Conservation (phyloP, 2,329 filamentous ascomycete species). For the Cladosporium sp. region DNA sequence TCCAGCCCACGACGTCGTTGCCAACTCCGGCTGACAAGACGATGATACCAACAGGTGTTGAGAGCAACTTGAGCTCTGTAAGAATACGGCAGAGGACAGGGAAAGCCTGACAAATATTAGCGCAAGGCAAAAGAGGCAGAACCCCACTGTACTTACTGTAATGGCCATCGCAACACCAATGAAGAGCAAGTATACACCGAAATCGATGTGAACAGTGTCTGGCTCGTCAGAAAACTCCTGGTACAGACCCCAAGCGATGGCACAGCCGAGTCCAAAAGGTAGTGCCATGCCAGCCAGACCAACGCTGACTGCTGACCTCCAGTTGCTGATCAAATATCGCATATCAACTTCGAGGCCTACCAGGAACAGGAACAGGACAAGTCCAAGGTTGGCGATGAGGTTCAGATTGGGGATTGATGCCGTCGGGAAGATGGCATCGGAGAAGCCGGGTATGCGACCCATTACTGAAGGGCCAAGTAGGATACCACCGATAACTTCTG, state of each 20-base stretch:
- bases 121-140: neutral
- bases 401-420: conserved; percentile 73
- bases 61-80: conserved; percentile 83
- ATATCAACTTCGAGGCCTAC: conserved; percentile 87
- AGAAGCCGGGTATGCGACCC: conserved; percentile 81
- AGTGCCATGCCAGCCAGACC: conserved; percentile 77
- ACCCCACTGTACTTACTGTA: conserved; percentile 57
- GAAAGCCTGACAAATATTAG: conserved; percentile 57
- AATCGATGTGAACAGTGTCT: conserved; percentile 59
- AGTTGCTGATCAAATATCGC: conserved; percentile 74
- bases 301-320: conserved; percentile 76
- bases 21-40: conserved; percentile 88
- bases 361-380: conserved; percentile 84
- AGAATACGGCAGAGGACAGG: conserved; percentile 92
- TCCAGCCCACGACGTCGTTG: conserved; percentile 91
- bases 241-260: conserved; percentile 79
- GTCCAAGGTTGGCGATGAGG: conserved; percentile 78
- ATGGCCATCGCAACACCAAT: conserved; percentile 93
- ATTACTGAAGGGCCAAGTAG: conserved; percentile 84
- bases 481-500: conserved; percentile 83
- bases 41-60: conserved; percentile 82
- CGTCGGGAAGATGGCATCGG: conserved; percentile 72
- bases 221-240: conserved; percentile 66
- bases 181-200: conserved; percentile 71
- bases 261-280: conserved; percentile 80